Evolutionary conservation across 176 grass and related monocot genomes (phyloP).

Genomic region (Poa pratensis): DNA sequence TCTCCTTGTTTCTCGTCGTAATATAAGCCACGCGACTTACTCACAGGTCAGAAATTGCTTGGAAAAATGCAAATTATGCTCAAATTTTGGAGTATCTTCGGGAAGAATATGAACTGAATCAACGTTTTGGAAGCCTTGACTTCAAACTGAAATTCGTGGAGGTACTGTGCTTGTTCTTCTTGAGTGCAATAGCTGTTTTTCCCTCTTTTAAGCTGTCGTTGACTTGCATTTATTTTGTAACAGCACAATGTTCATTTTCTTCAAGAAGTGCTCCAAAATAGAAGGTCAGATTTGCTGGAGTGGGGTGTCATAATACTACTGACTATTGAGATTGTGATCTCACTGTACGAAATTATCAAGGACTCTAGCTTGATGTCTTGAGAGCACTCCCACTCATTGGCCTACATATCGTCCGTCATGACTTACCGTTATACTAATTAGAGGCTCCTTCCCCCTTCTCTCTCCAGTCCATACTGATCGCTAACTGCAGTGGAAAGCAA

Average conservation of each 20-base stretch:
- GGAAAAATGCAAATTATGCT: conserved; percentile 95
- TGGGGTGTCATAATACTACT: conserved; percentile 85
- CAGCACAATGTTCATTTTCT: conserved; percentile 98
- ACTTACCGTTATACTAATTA: conserved; percentile 15
- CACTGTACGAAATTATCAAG: conserved; percentile 78
- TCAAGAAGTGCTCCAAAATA: conserved; percentile 95
- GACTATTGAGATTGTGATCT: conserved; percentile 78
- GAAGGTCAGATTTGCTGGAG: conserved; percentile 80
- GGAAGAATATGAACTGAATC: conserved; percentile 92
- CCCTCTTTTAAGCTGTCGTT: not conserved
- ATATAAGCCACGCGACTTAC: conserved; percentile 2
- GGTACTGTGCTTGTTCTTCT: conserved; percentile 46
- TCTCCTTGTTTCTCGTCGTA: not conserved
- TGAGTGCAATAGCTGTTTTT: conserved; percentile 14
- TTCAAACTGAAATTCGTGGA: conserved; percentile 97
- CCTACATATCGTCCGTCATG: conserved; percentile 12
- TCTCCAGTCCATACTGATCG: not conserved
- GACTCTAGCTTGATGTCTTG: conserved; percentile 72
- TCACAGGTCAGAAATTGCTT: conserved; percentile 90
- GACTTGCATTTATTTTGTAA: conserved; percentile 45
- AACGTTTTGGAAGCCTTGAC: conserved; percentile 90
- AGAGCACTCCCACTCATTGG: conserved; percentile 10
- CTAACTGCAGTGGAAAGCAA: conserved; percentile 41
- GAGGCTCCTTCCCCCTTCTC: not conserved
- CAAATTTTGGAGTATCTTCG: conserved; percentile 85